Evolutionary conservation across 2,329 filamentous ascomycete genomes (phyloP), one percentile per base, ranked within the genome.

Genomic region (Fusarium kyushuense): DNA sequence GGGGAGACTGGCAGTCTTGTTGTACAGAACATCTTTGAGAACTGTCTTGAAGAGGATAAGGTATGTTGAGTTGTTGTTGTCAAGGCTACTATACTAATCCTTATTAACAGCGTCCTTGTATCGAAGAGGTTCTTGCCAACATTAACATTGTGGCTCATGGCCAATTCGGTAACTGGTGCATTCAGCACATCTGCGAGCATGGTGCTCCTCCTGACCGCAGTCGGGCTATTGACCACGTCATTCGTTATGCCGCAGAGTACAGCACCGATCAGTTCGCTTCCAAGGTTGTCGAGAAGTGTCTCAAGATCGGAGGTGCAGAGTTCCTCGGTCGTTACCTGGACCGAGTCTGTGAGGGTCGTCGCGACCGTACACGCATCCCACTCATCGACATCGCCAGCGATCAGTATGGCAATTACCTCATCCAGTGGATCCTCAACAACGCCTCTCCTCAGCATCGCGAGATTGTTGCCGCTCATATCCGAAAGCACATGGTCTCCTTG

Each of bases 111-210:
- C 94, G 96, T 63, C 94, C 94, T 45, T 97, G 96, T 76, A 97
- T 99, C 76, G 94, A 97, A 78, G 96, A 99, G 79, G 96, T 99
- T 38, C 88, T 99, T 58, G 88, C 88, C 63, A 97, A 96, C 77
- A 97, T 99, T 73, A 94, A 99, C 80, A 92, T 97, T 65, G 94
- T 99, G 75, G 92, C 96, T 61, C 95, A 97, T 78, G 96, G 96
- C 27, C 96, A 99, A 78, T 99, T 99, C 77, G 96, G 96, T 57
- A 99, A 99, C 79, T 99, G 96, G 96, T 99, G 96, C 82, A 98
- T 99, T 75, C 96, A 99, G 81, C 96, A 99, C 80, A 94, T 99
- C 74, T 99, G 96, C 80, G 96, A 99, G 79, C 96, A 99, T 77
- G 95, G 96, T 51, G 91, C 91, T 58, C 92, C 94, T 32, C 90